phyloP scores from a whole-genome alignment of 75 land plant genomes.

The Sequoiadendron giganteum region DNA sequence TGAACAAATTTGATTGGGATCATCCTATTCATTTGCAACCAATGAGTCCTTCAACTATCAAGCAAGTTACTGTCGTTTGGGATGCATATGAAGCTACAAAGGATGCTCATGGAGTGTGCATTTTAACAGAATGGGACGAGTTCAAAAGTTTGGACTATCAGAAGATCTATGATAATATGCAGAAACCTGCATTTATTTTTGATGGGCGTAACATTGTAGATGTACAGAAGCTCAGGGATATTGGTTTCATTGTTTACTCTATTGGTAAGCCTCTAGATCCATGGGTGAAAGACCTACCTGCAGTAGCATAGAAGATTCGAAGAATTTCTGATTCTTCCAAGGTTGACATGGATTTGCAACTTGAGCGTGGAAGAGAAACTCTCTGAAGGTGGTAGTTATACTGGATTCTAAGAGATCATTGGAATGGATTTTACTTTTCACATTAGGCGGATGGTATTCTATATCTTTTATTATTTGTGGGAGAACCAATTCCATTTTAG shows the following conservation, averaged over 20 bases:
- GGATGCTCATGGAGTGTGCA: slow-evolving; percentile 54
- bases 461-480: slow-evolving; percentile 1
- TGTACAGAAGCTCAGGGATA: slow-evolving; percentile 43
- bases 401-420: background rate
- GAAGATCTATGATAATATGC: slow-evolving; percentile 63
- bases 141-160: slow-evolving; percentile 51
- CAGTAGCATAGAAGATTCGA: slow-evolving; percentile 7
- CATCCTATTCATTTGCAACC: slow-evolving; percentile 61
- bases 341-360: background rate
- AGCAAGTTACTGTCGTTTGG: slow-evolving; percentile 52
- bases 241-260: slow-evolving; percentile 61
- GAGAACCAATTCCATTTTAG: background rate
- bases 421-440: slow-evolving; percentile 1
- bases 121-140: slow-evolving; percentile 66
- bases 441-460: background rate
- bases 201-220: slow-evolving; percentile 41
- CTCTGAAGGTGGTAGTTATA: background rate
- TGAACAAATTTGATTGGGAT: slow-evolving; percentile 73
- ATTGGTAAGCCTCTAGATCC: slow-evolving; percentile 62
- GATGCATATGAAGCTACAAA: slow-evolving; percentile 64
- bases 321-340: background rate
- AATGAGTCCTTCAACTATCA: slow-evolving; percentile 51
- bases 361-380: background rate
- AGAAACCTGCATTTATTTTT: slow-evolving; percentile 44
- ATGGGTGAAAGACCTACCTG: slow-evolving; percentile 55